phyloP scores from a whole-genome alignment of 2,329 filamentous ascomycete species.

The Aspergillus sp. region DNA sequence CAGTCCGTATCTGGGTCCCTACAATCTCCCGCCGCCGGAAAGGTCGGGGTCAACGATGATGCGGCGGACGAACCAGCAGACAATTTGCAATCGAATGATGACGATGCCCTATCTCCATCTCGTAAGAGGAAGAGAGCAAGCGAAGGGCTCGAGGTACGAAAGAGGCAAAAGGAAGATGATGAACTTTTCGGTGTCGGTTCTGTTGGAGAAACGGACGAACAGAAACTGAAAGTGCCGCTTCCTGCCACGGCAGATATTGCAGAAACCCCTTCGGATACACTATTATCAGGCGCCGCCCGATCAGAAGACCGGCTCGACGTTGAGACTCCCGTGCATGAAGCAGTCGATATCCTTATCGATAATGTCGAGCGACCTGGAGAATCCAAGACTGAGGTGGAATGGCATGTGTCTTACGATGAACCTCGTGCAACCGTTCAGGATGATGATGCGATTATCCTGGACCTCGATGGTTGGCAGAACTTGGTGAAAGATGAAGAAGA shows the following conservation, averaged over 20 bases:
- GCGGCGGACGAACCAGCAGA: constrained; percentile 7
- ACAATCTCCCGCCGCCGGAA: constrained; percentile 12
- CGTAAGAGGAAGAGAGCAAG: constrained; percentile 67
- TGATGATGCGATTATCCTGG: constrained; percentile 54
- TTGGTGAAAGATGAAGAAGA: constrained; percentile 63
- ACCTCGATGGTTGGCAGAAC: constrained; percentile 63
- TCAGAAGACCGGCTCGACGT: neutral
- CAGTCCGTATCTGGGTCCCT: constrained; percentile 21
- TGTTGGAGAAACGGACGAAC: constrained; percentile 46
- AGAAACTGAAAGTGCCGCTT: constrained; percentile 28
- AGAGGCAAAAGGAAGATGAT: constrained; percentile 77
- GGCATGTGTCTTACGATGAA: constrained; percentile 51
- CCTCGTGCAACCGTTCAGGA: constrained; percentile 60
- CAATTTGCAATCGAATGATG: constrained; percentile 15
- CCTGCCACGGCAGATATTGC: constrained; percentile 17
- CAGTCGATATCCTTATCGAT: constrained; percentile 14
- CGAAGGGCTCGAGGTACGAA: constrained; percentile 61
- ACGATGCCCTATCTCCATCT: constrained; percentile 47
- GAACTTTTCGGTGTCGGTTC: constrained; percentile 62
- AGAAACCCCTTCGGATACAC: neutral
- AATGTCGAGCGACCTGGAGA: constrained; percentile 28
- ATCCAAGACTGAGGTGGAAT: constrained; percentile 45
- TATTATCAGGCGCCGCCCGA: neutral
- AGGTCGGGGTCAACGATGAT: constrained; percentile 2
- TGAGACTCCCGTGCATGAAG: neutral